Percentiles rank a stretch among this genome's conserved stretches.
These are phyloP conservation scores for Trichophyton mentagrophytes DNA, from an alignment of 2,329 filamentous ascomycete genomes.

Conservation along the genomic window DNA sequence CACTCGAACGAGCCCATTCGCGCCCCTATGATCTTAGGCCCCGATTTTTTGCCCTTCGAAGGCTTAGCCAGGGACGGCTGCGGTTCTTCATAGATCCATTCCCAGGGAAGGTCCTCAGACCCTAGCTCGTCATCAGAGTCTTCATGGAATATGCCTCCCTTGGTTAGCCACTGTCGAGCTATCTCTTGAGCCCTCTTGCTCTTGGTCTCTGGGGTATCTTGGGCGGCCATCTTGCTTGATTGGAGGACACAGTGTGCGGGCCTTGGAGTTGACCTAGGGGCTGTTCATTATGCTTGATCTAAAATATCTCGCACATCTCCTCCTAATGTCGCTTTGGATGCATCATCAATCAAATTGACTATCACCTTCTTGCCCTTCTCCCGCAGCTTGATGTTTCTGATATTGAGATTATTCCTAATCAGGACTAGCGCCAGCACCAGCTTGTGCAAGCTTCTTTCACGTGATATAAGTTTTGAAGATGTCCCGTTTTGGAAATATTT, in stretches of 20 bases:
- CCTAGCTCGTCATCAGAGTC: constrained; percentile 83
- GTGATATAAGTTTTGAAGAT: background rate
- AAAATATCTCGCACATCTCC: background rate
- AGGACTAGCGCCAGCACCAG: background rate
- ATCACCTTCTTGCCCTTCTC: no score
- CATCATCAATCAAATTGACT: background rate
- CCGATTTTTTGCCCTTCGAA: constrained; percentile 12
- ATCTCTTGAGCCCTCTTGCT: constrained; percentile 20
- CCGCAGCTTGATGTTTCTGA: background rate
- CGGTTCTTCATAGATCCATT: constrained; percentile 55
- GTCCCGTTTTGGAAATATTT: background rate
- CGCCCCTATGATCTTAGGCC: constrained; percentile 58
- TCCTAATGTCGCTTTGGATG: background rate
- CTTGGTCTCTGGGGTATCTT: background rate
- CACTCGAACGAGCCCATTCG: constrained; percentile 72
- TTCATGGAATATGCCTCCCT: constrained; percentile 54
- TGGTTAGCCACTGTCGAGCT: constrained; percentile 41
- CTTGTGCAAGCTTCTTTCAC: background rate
- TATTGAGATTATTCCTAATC: constrained; percentile 1
- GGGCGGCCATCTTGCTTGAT: background rate
- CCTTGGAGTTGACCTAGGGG: background rate
- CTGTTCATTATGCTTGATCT: background rate
- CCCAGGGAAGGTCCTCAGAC: constrained; percentile 59
- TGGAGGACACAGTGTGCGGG: background rate
- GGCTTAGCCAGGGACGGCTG: constrained; percentile 6